A percentile compares a stretch with the other conserved stretches of the same genome.
These are phyloP conservation scores for Macrolepiota fuliginosa DNA, from an alignment of 768 basidiomycete genomes.

Conservation along the genomic window DNA sequence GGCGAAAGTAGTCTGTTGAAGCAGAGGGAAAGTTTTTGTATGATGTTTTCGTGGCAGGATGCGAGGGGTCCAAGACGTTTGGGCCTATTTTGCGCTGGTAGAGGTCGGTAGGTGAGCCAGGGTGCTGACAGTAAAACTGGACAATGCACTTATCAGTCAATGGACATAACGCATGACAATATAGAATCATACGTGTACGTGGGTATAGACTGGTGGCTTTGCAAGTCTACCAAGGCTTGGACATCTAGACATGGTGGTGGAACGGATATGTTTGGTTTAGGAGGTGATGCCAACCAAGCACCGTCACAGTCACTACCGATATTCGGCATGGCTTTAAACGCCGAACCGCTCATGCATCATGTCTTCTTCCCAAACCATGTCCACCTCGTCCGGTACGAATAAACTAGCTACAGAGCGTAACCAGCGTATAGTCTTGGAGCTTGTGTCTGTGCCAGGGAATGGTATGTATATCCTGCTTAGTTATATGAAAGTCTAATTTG, in stretches of 20 bases:
- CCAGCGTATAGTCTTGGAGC: conserved; percentile 64
- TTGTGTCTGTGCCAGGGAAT: conserved; percentile 75
- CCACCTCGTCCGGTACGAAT: conserved; percentile 39
- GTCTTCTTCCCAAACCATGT: conserved; percentile 5
- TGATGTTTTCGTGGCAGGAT: background rate
- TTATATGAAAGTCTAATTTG: background rate
- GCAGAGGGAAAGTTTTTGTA: background rate
- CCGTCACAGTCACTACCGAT: conserved; percentile 5
- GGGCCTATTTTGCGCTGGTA: background rate
- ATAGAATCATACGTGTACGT: conserved; percentile 2
- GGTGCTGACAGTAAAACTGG: background rate
- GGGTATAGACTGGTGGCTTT: background rate
- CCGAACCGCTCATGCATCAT: background rate
- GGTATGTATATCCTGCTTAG: conserved; percentile 41
- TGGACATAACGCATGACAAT: background rate
- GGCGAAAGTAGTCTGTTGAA: background rate
- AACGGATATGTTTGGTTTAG: background rate
- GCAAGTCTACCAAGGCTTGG: background rate
- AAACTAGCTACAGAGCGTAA: conserved; percentile 66
- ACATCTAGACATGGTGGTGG: background rate
- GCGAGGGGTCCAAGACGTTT: conserved; percentile 1
- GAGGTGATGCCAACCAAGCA: background rate
- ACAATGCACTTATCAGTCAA: background rate
- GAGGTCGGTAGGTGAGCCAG: conserved; percentile 3
- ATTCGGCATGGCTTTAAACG: background rate